These are phyloP conservation scores for Fraxinus anomala DNA, from an alignment of 257 asterid species.

Conservation along the genomic window DNA sequence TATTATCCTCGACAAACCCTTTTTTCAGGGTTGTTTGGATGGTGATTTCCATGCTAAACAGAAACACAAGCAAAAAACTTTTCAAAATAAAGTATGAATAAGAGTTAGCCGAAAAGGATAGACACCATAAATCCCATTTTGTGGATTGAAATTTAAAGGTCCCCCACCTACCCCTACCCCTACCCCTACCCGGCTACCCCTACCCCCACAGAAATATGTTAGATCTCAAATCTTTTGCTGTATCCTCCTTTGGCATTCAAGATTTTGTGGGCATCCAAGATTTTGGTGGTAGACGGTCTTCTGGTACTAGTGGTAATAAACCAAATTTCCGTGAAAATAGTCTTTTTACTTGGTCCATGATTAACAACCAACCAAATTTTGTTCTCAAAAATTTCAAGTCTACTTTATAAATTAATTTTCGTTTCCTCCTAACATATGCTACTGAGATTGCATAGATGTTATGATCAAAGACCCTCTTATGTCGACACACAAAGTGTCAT, in stretches of 20 bases:
- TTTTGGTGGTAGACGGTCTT: slow-evolving; percentile 5
- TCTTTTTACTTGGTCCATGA: neutral
- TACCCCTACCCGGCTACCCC: too few species aligned
- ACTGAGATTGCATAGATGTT: neutral
- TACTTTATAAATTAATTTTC: neutral
- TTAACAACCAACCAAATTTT: neutral
- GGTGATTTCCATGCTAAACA: slow-evolving; percentile 39
- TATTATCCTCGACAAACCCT: slow-evolving; percentile 33
- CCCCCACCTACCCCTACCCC: neutral
- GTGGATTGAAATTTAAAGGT: slow-evolving; percentile 27
- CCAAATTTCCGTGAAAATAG: neutral
- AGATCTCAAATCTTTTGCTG: neutral
- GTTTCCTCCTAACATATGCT: neutral
- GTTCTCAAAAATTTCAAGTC: neutral
- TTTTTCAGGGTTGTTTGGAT: slow-evolving; percentile 36
- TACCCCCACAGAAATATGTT: neutral
- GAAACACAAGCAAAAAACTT: slow-evolving; percentile 31
- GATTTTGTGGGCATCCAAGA: slow-evolving; percentile 3
- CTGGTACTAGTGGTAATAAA: slow-evolving; percentile 1
- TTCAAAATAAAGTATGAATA: slow-evolving; percentile 19
- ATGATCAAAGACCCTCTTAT: neutral
- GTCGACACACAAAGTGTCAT: neutral
- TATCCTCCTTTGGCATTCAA: slow-evolving; percentile 1
- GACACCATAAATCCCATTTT: slow-evolving; percentile 30
- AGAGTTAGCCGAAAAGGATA: slow-evolving; percentile 16